A percentile compares a stretch with the other conserved stretches of the same genome.
Conservation (phyloP, 371 early-diverging fungal species). For the Syncephalastrum monosporum region DNA sequence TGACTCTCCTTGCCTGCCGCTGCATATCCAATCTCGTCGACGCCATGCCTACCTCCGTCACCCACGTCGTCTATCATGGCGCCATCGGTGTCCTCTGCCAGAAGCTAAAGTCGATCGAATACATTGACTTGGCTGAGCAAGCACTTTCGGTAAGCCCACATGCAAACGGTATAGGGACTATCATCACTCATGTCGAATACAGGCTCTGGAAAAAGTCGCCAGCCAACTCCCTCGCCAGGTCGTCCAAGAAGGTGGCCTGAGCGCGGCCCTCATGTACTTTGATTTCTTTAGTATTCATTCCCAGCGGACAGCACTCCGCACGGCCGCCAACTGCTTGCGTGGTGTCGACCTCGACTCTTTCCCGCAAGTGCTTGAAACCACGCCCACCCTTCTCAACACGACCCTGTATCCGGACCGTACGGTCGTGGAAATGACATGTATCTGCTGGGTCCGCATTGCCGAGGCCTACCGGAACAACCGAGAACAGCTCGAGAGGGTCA, state of each 20-base stretch:
- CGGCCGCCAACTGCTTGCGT: constrained; percentile 78
- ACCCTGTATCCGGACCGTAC: constrained; percentile 70
- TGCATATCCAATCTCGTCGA: constrained; percentile 88
- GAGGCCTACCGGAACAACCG: constrained; percentile 55
- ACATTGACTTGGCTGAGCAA: constrained; percentile 91
- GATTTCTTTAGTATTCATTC: constrained; percentile 89
- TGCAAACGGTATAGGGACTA: not conserved
- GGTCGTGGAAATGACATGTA: constrained; percentile 71
- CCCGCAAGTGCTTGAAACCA: constrained; percentile 63
- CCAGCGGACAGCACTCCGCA: constrained; percentile 81
- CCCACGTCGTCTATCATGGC: constrained; percentile 67
- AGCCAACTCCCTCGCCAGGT: constrained; percentile 73
- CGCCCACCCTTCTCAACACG: constrained; percentile 72
- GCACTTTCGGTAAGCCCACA: constrained; percentile 61
- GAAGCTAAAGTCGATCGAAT: constrained; percentile 81
- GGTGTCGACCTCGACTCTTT: constrained; percentile 59
- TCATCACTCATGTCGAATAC: constrained; percentile 2
- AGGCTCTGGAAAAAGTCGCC: constrained; percentile 76
- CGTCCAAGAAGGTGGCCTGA: constrained; percentile 75
- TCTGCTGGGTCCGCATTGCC: constrained; percentile 65
- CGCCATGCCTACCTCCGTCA: constrained; percentile 74
- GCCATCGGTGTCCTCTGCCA: constrained; percentile 73
- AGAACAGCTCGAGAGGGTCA: constrained; percentile 53
- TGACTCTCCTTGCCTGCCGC: constrained; percentile 84
- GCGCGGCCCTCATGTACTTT: constrained; percentile 79